Conservation (phyloP, 768 basidiomycete genomes). For the Kwoniella dejecticola region DNA sequence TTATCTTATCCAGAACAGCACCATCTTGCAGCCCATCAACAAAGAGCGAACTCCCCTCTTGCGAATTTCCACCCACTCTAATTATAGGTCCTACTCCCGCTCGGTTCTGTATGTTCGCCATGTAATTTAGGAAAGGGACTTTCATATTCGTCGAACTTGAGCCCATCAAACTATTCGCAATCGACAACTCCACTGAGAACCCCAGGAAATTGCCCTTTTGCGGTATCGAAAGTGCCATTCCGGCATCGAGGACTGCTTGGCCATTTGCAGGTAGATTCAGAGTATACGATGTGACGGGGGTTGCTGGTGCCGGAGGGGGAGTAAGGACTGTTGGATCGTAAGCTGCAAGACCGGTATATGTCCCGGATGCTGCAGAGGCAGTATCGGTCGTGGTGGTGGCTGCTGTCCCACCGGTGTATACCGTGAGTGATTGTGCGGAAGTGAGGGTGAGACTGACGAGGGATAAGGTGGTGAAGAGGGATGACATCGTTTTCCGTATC, state of each 20-base stretch:
- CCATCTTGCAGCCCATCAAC: slow-evolving; percentile 60
- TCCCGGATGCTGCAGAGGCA: slow-evolving; percentile 8
- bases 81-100: slow-evolving; percentile 65
- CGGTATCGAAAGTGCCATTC: slow-evolving; percentile 56
- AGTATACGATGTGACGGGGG: slow-evolving; percentile 26
- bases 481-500: neutral
- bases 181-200: slow-evolving; percentile 76
- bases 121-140: slow-evolving; percentile 74
- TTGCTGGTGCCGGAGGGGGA: slow-evolving; percentile 31
- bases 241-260: slow-evolving; percentile 18
- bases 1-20: slow-evolving; percentile 62
- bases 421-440: slow-evolving; percentile 10
- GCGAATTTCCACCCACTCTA: slow-evolving; percentile 77
- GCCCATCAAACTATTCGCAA: slow-evolving; percentile 63
- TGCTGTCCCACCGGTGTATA: slow-evolving; percentile 16
- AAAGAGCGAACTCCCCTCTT: slow-evolving; percentile 66
- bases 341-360: slow-evolving; percentile 30
- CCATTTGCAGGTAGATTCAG: slow-evolving; percentile 28
- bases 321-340: slow-evolving; percentile 33
- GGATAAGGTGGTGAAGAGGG: slow-evolving; percentile 13
- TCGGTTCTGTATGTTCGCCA: slow-evolving; percentile 70
- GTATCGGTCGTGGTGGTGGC: slow-evolving; percentile 10
- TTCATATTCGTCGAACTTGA: slow-evolving; percentile 59
- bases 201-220: slow-evolving; percentile 68
- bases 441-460: neutral